Base-by-base conservation (phyloP, 768 basidiomycete species). In the Terana coerulea region DNA sequence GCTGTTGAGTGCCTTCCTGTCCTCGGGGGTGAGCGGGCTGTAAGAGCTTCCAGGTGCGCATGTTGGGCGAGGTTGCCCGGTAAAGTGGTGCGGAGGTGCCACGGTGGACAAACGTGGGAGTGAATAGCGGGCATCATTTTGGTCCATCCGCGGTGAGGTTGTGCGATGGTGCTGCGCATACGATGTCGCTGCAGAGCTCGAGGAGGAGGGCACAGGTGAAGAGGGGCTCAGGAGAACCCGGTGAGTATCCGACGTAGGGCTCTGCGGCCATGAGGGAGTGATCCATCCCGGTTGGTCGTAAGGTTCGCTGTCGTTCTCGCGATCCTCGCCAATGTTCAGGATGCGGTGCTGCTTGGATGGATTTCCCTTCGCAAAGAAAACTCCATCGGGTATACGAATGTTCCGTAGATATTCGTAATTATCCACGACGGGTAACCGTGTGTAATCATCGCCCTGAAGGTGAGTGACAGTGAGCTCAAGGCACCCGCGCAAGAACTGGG, bases 371-470 rank as follows among this genome's bases (percentile, higher is more conserved):
- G 81, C 85, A 54, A 85, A 88, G 36, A 79, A 90, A n/a, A 90
- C 69, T 3, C 85, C 84, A 50, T 77, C 77, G 3, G 88, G 87
- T 25, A 87, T 80, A 17, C 75, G 76, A 50, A 91, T 73, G 53
- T 69, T 74, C 50, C 83, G 80, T 52, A 91, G 77, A 62, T 88
- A 84, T 29, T 87, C 80, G 57, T 88, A 90, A 60, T 80, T 76
- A 53, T 89, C 86, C 44, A 90, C 74, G 26, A 86, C 79, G 15
- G 89, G 88, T 24, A 91, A 74, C 30, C 77, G 76, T 8, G 74
- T 71, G 60, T 86, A 88, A 63, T 88, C 86, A 55, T 79, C 78
- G 11, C 79, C 83, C 86, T 88, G 54, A 49, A 29, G n/a, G 44
- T 30, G 26, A 29, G 19, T 47, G 45, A 44, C 26, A 46, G 39